Base-by-base conservation (phyloP, 108 stramenopile species). In the Skeletonema grethae region DNA sequence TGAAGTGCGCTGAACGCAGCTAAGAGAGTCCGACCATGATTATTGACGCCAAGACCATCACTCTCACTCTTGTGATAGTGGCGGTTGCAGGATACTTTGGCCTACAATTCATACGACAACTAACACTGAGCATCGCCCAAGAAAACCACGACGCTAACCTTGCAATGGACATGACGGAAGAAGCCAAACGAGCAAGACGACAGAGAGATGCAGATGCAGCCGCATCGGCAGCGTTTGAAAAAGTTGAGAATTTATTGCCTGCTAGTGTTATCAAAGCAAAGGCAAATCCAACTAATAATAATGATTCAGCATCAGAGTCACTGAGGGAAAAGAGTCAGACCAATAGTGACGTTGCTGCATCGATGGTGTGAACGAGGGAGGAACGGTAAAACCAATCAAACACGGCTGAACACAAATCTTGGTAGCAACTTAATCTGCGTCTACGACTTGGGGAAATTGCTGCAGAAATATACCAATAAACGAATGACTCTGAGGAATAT, bases 131-230 rank as follows among this genome's bases (percentile, higher is more conserved):
- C 56, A 94, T 94, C 69, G 93, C 93, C 10, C 86, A 87, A 76
- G 89, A 94, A 78, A 91, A 91, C 69, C 90, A 91, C 43, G 90
- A 90, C 69, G 93, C 90, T 5, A 82, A 90, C 18, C 65, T 72
- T 0, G 88, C 86, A 4, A 79, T 86, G 70, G 90, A 94, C 61
- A 84, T 84, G 75, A 62, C 65, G 3, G 88, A 87, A 48, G 89
- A 94, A 68, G 76, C 85, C 45, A 73, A 80, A 63, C 76, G 88
- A 57, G 70, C 81, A 15, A 89, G 83, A 62, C 79, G 84, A 36
- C 88, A 88, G 63, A 75, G 80, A 16, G 86, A 75, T 4, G 93
- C 93, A 9, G 90, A 94, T 80, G 86, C 80, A 0, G 90, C 90
- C 13, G 89, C 89, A 13, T 70, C 75, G 10, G 77, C 83, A 0